These are phyloP conservation scores for Zizania palustris DNA, from an alignment of 202 grass and related monocot species.

Conservation along the genomic window DNA sequence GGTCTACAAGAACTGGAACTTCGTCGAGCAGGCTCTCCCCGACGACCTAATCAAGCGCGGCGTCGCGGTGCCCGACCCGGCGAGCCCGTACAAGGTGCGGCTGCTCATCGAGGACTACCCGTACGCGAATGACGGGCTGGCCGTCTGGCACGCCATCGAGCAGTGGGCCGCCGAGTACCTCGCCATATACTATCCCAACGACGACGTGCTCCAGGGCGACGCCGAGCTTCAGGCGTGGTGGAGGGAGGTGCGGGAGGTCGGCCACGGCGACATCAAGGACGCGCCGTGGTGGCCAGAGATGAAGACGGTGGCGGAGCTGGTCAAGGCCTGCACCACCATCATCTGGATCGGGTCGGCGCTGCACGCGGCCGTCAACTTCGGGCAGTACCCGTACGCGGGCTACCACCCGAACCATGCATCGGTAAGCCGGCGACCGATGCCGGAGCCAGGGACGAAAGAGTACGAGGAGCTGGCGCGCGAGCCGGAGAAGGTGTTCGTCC, in stretches of 20 bases:
- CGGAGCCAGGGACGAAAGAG: constrained; percentile 23
- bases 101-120: constrained; percentile 76
- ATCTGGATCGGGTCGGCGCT: constrained; percentile 75
- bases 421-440: constrained; percentile 53
- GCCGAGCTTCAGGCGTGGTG: constrained; percentile 65
- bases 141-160: constrained; percentile 64
- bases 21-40: constrained; percentile 62
- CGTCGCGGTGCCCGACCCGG: constrained; percentile 43
- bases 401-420: constrained; percentile 61
- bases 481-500: constrained; percentile 50
- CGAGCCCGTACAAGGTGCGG: constrained; percentile 46
- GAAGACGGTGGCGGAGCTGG: constrained; percentile 47
- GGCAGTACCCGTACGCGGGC: constrained; percentile 53
- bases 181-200: constrained; percentile 59
- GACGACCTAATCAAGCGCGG: constrained; percentile 63
- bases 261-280: constrained; percentile 74
- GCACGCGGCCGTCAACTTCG: constrained; percentile 66
- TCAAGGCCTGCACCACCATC: constrained; percentile 56
- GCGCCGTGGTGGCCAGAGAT: constrained; percentile 61
- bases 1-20: constrained; percentile 65
- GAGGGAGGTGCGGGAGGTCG: constrained; percentile 71
- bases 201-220: constrained; percentile 46
- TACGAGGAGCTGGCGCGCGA: constrained; percentile 45
- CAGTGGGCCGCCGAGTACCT: constrained; percentile 63
- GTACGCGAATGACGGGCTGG: constrained; percentile 64